Conservation (phyloP, 1,139 yeast genomes). For the Taphrina deformans region DNA sequence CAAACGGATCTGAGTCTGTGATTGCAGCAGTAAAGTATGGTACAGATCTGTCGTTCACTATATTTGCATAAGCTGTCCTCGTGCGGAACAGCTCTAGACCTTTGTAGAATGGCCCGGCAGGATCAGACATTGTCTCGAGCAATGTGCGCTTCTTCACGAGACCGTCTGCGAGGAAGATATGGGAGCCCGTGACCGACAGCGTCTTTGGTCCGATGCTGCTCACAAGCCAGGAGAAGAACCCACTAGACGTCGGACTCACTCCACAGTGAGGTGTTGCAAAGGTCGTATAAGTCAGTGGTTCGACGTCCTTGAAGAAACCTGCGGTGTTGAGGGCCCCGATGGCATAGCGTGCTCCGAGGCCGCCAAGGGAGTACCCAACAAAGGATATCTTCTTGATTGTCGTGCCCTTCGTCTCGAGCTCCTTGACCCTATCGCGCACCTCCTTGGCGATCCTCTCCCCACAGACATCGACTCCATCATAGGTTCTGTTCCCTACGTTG, state of each 20-base stretch:
- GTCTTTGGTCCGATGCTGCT: slow-evolving; percentile 62
- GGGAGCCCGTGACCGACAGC: slow-evolving; percentile 73
- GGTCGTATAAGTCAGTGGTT: slow-evolving; percentile 64
- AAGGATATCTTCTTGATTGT: slow-evolving; percentile 48
- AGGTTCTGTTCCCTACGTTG: slow-evolving; percentile 74
- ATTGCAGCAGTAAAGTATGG: slow-evolving; percentile 58
- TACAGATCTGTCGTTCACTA: slow-evolving; percentile 69
- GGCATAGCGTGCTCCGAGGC: slow-evolving; percentile 60
- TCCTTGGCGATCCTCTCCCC: slow-evolving; percentile 71
- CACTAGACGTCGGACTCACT: slow-evolving; percentile 51
- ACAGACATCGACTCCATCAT: slow-evolving; percentile 76
- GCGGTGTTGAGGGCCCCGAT: slow-evolving; percentile 63
- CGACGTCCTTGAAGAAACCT: slow-evolving; percentile 58
- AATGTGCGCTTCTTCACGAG: slow-evolving; percentile 50
- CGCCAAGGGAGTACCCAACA: slow-evolving; percentile 59
- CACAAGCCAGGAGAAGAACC: slow-evolving; percentile 52
- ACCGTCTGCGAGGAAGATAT: slow-evolving; percentile 55
- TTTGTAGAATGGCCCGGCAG: slow-evolving; percentile 52
- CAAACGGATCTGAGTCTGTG: slow-evolving; percentile 53
- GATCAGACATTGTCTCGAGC: slow-evolving; percentile 55
- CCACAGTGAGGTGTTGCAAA: slow-evolving; percentile 94
- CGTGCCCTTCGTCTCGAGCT: slow-evolving; percentile 27
- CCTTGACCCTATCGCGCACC: slow-evolving; percentile 42
- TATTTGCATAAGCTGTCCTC: slow-evolving; percentile 66
- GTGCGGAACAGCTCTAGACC: slow-evolving; percentile 62